Percentiles rank a stretch among this genome's conserved stretches.
These are phyloP conservation scores for Lasiosphaeria ovina DNA, from an alignment of 495 filamentous ascomycete species.

Conservation along the genomic window DNA sequence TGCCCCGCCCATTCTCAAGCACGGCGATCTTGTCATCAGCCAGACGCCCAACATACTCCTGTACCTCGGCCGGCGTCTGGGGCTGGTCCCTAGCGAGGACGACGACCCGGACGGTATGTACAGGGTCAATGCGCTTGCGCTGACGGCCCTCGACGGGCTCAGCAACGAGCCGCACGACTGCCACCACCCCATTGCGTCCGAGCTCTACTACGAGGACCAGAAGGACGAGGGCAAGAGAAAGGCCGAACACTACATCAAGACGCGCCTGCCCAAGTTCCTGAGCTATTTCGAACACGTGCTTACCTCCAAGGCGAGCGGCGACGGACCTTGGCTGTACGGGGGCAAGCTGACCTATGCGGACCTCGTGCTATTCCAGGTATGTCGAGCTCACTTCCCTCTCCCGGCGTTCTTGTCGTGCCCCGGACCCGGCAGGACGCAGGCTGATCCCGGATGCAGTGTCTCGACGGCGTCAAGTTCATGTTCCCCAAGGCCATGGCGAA, in stretches of 20 bases:
- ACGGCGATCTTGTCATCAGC: slow-evolving; percentile 56
- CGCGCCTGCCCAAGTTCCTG: slow-evolving; percentile 64
- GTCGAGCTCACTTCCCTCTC: slow-evolving; percentile 1
- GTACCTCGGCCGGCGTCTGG: slow-evolving; percentile 57
- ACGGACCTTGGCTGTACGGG: slow-evolving; percentile 59
- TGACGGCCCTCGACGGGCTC: slow-evolving; percentile 65
- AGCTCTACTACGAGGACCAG: slow-evolving; percentile 66
- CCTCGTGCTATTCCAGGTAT: slow-evolving; percentile 64
- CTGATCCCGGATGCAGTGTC: slow-evolving; percentile 26
- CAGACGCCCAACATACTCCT: slow-evolving; percentile 65
- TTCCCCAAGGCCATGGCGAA: slow-evolving; percentile 59
- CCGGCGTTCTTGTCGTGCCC: not conserved
- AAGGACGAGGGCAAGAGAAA: slow-evolving; percentile 54
- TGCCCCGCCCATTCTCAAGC: slow-evolving; percentile 59
- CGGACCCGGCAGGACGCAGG: not conserved
- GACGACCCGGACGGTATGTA: slow-evolving; percentile 48
- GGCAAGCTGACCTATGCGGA: slow-evolving; percentile 62
- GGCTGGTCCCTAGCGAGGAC: slow-evolving; percentile 42
- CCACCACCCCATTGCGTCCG: slow-evolving; percentile 60
- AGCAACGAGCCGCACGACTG: slow-evolving; percentile 65
- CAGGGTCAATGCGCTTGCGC: slow-evolving; percentile 52
- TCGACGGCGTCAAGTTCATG: slow-evolving; percentile 55
- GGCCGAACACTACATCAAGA: slow-evolving; percentile 51
- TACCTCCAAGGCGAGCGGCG: slow-evolving; percentile 49
- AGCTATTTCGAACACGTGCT: slow-evolving; percentile 63